A percentile compares a stretch with the other conserved stretches of the same genome.
These are phyloP conservation scores for Blastobotrys parvus DNA, from an alignment of 805 yeast genomes.

Conservation along the genomic window DNA sequence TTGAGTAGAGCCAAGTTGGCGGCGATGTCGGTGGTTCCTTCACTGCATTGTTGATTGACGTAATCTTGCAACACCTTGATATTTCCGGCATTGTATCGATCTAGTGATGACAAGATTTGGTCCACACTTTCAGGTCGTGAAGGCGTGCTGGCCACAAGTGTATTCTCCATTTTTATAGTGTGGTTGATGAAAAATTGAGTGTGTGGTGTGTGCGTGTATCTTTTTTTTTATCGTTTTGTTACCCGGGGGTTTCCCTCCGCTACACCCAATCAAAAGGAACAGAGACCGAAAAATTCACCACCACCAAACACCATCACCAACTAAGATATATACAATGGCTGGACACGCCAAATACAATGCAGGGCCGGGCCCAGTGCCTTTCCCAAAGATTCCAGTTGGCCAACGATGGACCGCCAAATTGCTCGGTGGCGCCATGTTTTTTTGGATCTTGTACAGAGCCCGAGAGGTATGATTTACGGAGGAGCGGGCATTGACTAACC, in stretches of 20 bases:
- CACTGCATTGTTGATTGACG: slow-evolving; percentile 32
- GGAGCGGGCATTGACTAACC: not conserved
- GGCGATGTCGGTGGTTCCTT: slow-evolving; percentile 33
- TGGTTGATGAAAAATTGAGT: not conserved
- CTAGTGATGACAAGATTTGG: slow-evolving; percentile 34
- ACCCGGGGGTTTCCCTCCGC: not conserved
- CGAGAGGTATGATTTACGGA: slow-evolving; percentile 40
- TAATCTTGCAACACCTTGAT: slow-evolving; percentile 39
- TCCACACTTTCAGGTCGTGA: slow-evolving; percentile 36
- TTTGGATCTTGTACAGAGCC: slow-evolving; percentile 75
- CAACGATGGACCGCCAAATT: slow-evolving; percentile 54
- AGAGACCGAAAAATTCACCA: not conserved
- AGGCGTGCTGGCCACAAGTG: slow-evolving; percentile 28
- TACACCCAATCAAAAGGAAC: too few species aligned
- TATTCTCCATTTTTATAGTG: slow-evolving; percentile 24
- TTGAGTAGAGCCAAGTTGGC: slow-evolving; percentile 42
- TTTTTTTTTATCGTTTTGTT: not conserved
- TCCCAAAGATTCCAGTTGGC: slow-evolving; percentile 54
- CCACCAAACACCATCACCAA: not conserved
- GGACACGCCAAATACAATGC: slow-evolving; percentile 26
- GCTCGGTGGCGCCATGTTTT: slow-evolving; percentile 84
- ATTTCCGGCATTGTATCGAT: slow-evolving; percentile 38
- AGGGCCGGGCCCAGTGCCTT: slow-evolving; percentile 49
- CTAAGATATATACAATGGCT: slow-evolving; percentile 11
- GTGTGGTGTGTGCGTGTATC: not conserved